These are phyloP conservation scores for Solanum chmielewskii DNA, from an alignment of 257 asterid species.

Conservation along the genomic window DNA sequence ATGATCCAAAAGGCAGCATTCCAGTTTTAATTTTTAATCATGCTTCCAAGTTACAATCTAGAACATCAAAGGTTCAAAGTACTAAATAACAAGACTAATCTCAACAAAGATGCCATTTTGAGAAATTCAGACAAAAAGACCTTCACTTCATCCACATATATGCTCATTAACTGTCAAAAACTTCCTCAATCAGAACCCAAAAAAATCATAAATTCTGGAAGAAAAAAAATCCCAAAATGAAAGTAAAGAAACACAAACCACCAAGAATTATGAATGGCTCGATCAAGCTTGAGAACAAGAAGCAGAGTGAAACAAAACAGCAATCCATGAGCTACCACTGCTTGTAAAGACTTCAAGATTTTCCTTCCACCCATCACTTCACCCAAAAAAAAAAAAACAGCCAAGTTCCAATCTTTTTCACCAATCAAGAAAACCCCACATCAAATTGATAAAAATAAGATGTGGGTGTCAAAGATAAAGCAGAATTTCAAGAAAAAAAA, in stretches of 20 bases:
- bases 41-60: neutral
- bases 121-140: neutral
- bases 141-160: neutral
- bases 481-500: neutral
- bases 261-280: slow-evolving; percentile 49
- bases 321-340: slow-evolving; percentile 70
- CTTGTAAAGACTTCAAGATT: slow-evolving; percentile 70
- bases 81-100: neutral
- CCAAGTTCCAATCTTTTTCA: neutral
- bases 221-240: neutral
- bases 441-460: neutral
- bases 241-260: slow-evolving; percentile 32
- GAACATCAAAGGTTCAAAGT: neutral
- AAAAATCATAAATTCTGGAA: neutral
- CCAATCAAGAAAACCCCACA: neutral
- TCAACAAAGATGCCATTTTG: neutral
- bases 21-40: neutral
- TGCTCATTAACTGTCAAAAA: neutral
- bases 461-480: neutral
- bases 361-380: slow-evolving; percentile 57
- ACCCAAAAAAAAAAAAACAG: neutral
- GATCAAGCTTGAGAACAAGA: slow-evolving; percentile 74
- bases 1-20: neutral
- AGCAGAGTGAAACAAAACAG: slow-evolving; percentile 63
- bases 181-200: neutral